Evolutionary conservation across 1,139 yeast genomes (phyloP).

Genomic region (Saccharomyces pastorianus): DNA sequence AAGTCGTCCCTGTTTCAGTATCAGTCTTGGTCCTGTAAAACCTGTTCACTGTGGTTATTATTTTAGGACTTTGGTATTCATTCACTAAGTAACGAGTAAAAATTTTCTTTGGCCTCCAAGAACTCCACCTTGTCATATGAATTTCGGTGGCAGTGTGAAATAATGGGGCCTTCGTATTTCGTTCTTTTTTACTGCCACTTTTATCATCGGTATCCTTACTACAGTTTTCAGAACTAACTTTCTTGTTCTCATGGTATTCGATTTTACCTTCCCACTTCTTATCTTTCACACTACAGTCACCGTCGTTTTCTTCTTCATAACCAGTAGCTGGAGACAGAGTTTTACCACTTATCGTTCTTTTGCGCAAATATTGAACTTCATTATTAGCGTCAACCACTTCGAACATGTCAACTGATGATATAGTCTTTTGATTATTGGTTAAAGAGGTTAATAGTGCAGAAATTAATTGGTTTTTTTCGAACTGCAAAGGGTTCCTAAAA

Average conservation of each 20-base stretch:
- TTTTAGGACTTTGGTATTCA: conserved; percentile 4
- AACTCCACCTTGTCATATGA: conserved; percentile 8
- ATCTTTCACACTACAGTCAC: background rate
- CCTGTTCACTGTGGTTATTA: conserved; percentile 4
- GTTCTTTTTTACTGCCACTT: background rate
- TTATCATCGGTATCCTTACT: background rate
- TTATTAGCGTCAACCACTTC: background rate
- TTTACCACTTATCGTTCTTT: conserved; percentile 4
- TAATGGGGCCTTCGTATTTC: conserved; percentile 1
- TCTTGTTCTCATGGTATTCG: conserved; percentile 3
- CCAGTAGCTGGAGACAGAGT: background rate
- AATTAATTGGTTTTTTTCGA: conserved; percentile 9
- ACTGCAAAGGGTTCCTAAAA: conserved; percentile 10
- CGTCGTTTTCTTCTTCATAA: background rate
- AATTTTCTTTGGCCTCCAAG: conserved; percentile 10
- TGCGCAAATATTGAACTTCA: conserved; percentile 6
- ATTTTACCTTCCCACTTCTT: background rate
- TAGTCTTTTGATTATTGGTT: background rate
- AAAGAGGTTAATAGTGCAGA: conserved; percentile 3
- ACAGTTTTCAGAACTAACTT: background rate
- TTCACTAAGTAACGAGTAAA: conserved; percentile 7
- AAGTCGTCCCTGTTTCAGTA: conserved; percentile 10
- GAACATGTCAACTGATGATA: background rate
- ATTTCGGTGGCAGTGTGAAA: conserved; percentile 8
- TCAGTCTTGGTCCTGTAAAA: conserved; percentile 4